A percentile compares a stretch with the other conserved stretches of the same genome.
phyloP scores from a whole-genome alignment of 805 yeast species.

The Yamadazyma tumulicola region DNA sequence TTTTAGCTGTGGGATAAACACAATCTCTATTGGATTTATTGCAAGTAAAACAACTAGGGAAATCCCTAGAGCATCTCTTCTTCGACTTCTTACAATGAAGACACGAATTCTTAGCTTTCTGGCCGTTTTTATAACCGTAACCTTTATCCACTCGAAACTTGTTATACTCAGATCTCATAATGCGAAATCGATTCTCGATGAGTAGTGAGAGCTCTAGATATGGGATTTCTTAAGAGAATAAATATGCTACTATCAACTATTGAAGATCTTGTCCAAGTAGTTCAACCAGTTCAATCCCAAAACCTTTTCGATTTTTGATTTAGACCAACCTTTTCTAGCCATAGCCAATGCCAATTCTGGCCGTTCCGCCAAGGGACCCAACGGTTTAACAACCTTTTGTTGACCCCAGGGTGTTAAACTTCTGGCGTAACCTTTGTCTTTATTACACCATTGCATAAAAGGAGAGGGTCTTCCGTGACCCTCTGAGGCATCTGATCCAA shows the following conservation, averaged over 20 bases:
- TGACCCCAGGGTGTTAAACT: conserved; percentile 13
- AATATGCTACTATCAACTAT: no score
- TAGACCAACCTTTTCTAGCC: conserved; percentile 14
- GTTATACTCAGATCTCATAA: no score
- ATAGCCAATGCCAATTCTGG: conserved; percentile 11
- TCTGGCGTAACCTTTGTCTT: conserved; percentile 13
- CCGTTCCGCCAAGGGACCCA: conserved; percentile 13
- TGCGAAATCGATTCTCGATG: no score
- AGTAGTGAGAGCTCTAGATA: no score
- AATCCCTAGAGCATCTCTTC: conserved; percentile 46
- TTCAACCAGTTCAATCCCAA: conserved; percentile 12
- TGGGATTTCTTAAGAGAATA: no score
- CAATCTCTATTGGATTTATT: conserved; percentile 34
- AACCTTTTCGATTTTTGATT: conserved; percentile 12
- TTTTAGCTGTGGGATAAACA: conserved; percentile 5
- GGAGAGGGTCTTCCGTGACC: conserved; percentile 18
- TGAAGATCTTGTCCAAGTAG: conserved; percentile 10
- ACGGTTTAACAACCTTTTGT: conserved; percentile 12
- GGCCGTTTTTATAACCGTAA: background rate
- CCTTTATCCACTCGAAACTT: background rate
- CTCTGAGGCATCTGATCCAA: conserved; percentile 21
- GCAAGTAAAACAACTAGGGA: conserved; percentile 45
- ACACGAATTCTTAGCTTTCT: conserved; percentile 21
- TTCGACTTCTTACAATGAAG: conserved; percentile 46
- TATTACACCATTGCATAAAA: conserved; percentile 15